Conservation (phyloP, 2,329 filamentous ascomycete species). For the Daldinia eschscholtzii region DNA sequence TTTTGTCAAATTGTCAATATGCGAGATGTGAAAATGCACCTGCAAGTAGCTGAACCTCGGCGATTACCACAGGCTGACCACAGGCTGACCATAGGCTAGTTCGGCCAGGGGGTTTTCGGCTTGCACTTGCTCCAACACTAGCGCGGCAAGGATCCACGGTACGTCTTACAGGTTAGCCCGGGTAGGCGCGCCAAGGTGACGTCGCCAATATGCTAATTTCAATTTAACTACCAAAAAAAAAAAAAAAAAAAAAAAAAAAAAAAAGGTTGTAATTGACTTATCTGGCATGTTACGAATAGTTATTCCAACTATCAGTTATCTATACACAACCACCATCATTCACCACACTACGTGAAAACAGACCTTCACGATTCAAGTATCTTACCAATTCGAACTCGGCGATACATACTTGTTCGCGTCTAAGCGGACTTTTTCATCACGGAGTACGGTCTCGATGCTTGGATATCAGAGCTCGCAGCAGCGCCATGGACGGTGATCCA, state of each 20-base stretch:
- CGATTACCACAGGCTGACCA: conserved; percentile 22
- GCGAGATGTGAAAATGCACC: conserved; percentile 3
- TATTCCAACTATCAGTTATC: conserved; percentile 1
- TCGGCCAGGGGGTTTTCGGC: conserved; percentile 23
- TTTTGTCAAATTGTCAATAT: not conserved
- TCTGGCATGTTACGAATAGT: conserved; percentile 36
- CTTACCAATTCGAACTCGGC: conserved; percentile 1
- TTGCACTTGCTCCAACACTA: conserved; percentile 18
- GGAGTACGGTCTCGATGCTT: conserved; percentile 39
- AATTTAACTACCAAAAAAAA: conserved; percentile 15
- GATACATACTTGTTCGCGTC: not conserved
- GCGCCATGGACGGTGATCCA: conserved; percentile 78
- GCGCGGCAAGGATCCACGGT: conserved; percentile 30
- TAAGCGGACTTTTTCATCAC: not conserved
- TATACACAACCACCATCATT: not conserved
- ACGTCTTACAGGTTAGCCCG: conserved; percentile 11
- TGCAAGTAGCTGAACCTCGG: conserved; percentile 35
- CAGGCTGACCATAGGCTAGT: conserved; percentile 4
- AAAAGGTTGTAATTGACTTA: conserved; percentile 16
- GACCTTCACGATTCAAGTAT: not conserved
- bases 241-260: conserved; percentile 14
- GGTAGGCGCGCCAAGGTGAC: conserved; percentile 33
- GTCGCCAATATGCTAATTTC: conserved; percentile 35
- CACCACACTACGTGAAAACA: conserved; percentile 9
- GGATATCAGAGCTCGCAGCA: conserved; percentile 25